Evolutionary conservation across 2,329 filamentous ascomycete species (phyloP).

Genomic region (Fonsecaea pedrosoi): DNA sequence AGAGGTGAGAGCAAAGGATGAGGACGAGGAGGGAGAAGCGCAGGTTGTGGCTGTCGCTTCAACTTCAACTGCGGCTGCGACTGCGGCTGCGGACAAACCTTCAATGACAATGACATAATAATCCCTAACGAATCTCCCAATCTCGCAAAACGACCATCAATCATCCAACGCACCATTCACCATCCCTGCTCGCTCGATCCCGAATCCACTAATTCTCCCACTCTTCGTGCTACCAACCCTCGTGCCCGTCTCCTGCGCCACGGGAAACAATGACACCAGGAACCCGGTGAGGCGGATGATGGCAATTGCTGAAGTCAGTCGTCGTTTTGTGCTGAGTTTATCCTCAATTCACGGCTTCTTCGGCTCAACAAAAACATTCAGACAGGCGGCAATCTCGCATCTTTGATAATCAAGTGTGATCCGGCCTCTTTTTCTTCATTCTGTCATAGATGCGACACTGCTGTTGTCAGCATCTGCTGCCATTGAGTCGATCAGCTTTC

Average conservation of each 20-base stretch:
- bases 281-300: not conserved
- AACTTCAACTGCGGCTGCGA: too few species aligned
- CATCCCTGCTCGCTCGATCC: slow-evolving; percentile 6
- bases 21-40: not conserved
- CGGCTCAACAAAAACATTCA: slow-evolving; percentile 5
- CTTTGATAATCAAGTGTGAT: slow-evolving; percentile 13
- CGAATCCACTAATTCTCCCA: not conserved
- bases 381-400: slow-evolving; percentile 9
- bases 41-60: not conserved
- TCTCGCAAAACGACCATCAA: not conserved
- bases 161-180: not conserved
- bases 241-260: not conserved
- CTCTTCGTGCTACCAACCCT: too few species aligned
- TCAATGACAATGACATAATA: not conserved
- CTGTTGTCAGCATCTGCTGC: slow-evolving; percentile 24
- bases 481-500: slow-evolving; percentile 15
- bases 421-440: slow-evolving; percentile 3
- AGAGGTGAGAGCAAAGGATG: not conserved
- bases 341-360: slow-evolving; percentile 15
- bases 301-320: slow-evolving; percentile 9
- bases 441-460: slow-evolving; percentile 33
- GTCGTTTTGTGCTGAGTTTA: slow-evolving; percentile 20
- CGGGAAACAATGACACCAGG: slow-evolving; percentile 11
- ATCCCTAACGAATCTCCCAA: not conserved
- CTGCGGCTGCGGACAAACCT: not conserved